Evolutionary conservation across 306 rosid genomes (phyloP), one percentile per base, ranked within the genome.

Genomic region (Rosa persica): DNA sequence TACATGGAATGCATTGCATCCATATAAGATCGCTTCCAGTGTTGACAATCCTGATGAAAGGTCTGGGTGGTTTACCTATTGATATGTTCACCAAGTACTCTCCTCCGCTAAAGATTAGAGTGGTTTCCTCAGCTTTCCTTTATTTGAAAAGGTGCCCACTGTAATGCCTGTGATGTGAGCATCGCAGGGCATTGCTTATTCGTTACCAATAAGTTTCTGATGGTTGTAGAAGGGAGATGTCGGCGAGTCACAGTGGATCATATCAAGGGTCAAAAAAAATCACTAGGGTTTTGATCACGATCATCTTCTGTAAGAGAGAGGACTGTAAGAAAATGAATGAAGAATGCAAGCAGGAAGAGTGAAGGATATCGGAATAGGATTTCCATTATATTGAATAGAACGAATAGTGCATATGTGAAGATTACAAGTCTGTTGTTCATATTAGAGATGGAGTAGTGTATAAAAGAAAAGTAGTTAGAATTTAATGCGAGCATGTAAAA

Each of bases 161-260:
- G 34, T 30, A 1, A 0, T 30, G 34, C 34, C 2, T 30, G 36
- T 30, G 36, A 30, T 30, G 36, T 3, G 73, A 69, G n/a, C 78
- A 70, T 58, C 19, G 69, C 20, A 75, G 27, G 57, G 78, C 44
- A 4, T 75, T 43, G 43, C 25, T 61, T 25, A 75, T 2, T 22
- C 44, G 55, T 60, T 75, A 39, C 78, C 78, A 60, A 43, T 5
- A 57, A 44, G 25, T 43, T 61, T 57, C 27, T 3, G 78, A 43
- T 9, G 57, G 70, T 17, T 57, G 52, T 43, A 60, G 48, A 75
- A 1, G 12, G 78, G 78, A 25, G 78, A 75, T 17, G n/a, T 22
- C 13, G 44, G 78, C 0, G 70, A 74, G n/a, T 75, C 70, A 25
- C 58, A 58, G 57, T 75, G 58, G 67, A 75, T 75, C 55, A 60